These are phyloP conservation scores for Dissophora ornata DNA, from an alignment of 192 early-diverging fungal species.

Conservation along the genomic window DNA sequence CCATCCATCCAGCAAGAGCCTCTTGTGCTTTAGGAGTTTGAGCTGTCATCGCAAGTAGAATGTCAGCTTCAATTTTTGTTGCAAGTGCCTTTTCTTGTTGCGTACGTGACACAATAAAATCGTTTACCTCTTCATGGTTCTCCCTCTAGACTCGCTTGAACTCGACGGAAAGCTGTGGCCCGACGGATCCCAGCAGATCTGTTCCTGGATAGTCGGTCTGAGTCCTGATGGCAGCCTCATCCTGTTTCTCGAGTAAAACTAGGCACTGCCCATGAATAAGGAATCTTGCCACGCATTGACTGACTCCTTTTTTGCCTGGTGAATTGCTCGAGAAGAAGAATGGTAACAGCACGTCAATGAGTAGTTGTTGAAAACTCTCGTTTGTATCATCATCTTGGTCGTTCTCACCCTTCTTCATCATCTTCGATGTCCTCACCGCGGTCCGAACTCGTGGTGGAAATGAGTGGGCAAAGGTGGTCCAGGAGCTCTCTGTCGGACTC, in stretches of 20 bases:
- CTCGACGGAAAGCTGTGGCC: neutral
- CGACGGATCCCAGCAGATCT: neutral
- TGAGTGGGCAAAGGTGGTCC: neutral
- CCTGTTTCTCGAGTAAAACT: neutral
- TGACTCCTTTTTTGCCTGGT: neutral
- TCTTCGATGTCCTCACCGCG: neutral
- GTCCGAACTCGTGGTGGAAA: neutral
- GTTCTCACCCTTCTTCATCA: neutral
- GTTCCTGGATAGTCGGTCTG: neutral
- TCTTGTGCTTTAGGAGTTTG: no score
- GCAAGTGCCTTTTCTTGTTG: no score
- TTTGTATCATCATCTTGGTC: neutral
- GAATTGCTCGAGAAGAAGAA: neutral
- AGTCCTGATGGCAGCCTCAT: neutral
- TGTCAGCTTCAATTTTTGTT: no score
- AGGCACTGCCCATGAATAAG: neutral
- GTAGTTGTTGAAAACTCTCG: neutral
- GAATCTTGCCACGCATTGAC: neutral
- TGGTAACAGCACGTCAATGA: neutral
- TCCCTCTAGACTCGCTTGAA: neutral
- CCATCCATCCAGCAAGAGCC: no score
- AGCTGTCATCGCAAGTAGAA: no score
- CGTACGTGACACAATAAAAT: no score
- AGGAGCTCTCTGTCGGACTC: neutral
- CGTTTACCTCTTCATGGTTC: no score